Conservation (phyloP, 345 rosid genomes). For the Eucalyptus grandis region DNA sequence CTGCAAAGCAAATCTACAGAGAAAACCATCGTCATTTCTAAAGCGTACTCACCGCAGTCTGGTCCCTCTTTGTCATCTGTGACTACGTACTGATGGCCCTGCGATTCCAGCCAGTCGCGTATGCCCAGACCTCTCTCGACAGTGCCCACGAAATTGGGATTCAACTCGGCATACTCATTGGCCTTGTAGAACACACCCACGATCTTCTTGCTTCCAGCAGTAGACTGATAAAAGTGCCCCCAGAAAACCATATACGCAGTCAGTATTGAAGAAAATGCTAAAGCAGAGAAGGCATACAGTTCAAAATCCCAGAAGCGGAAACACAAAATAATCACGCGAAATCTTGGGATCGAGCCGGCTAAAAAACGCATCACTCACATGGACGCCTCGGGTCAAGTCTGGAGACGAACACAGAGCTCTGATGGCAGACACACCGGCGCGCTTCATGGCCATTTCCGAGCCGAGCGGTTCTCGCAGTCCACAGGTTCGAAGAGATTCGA, state of each 20-base stretch:
- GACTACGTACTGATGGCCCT: conserved; percentile 78
- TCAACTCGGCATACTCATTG: conserved; percentile 54
- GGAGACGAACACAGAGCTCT: conserved; percentile 6
- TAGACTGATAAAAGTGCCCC: conserved; percentile 24
- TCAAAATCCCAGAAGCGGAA: not conserved
- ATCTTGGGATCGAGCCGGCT: too few species aligned
- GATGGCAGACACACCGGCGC: conserved; percentile 40
- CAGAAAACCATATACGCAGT: not conserved
- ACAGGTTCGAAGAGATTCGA: not conserved
- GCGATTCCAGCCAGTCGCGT: conserved; percentile 66
- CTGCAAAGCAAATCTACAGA: not conserved
- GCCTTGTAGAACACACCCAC: conserved; percentile 97
- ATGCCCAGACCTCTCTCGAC: conserved; percentile 78
- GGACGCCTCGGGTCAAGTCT: conserved; percentile 22
- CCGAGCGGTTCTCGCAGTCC: not conserved
- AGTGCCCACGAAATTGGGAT: conserved; percentile 76
- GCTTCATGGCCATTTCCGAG: conserved; percentile 41
- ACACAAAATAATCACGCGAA: too few species aligned
- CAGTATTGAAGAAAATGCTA: not conserved
- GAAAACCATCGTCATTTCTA: not conserved
- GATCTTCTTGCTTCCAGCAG: conserved; percentile 74
- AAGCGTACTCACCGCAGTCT: conserved; percentile 35
- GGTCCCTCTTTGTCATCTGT: conserved; percentile 95
- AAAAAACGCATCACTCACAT: conserved; percentile 24
- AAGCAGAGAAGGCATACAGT: not conserved